phyloP scores from a whole-genome alignment of 2,329 filamentous ascomycete species.

The Penicillium sp. region DNA sequence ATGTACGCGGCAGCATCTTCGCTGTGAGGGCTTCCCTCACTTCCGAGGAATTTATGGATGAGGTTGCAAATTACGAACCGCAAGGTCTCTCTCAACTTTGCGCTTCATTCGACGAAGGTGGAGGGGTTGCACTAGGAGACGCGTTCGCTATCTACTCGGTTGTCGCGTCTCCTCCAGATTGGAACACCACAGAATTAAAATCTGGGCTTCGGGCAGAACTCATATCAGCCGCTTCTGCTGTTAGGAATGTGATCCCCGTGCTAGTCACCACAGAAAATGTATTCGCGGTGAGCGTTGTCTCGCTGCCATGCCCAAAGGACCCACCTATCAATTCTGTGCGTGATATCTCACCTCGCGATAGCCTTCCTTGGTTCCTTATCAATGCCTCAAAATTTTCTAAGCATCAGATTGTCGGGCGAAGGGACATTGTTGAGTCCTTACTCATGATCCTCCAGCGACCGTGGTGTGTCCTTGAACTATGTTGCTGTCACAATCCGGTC shows the following conservation, averaged over 20 bases:
- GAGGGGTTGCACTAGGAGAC: slow-evolving; percentile 6
- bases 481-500: background rate
- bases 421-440: background rate
- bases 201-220: background rate
- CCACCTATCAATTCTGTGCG: background rate
- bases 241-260: background rate
- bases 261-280: background rate
- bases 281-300: background rate
- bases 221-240: background rate
- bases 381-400: background rate
- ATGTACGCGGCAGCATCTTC: background rate
- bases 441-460: background rate
- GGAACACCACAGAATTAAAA: background rate
- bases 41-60: background rate
- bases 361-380: background rate
- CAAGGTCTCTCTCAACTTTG: background rate
- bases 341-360: background rate
- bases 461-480: background rate
- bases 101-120: slow-evolving; percentile 3
- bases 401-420: background rate
- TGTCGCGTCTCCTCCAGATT: background rate
- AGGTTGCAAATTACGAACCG: background rate
- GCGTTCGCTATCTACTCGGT: slow-evolving; percentile 9
- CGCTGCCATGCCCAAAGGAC: background rate
- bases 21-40: background rate